phyloP scores from a whole-genome alignment of 1,284 basidiomycete species.

The Boletus calvinii region DNA sequence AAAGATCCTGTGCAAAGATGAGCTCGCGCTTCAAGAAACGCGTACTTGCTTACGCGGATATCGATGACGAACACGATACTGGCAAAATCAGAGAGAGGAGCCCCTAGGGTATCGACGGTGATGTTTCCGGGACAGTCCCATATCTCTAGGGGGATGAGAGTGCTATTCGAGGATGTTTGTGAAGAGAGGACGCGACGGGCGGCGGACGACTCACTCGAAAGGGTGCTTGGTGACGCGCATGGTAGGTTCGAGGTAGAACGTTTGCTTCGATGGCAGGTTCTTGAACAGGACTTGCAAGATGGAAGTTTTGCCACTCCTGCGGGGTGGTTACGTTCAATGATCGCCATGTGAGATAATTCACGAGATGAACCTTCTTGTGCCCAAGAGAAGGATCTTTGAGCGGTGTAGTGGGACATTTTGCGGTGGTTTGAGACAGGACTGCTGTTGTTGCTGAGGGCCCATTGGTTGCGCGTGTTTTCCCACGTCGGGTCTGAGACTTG shows the following conservation, averaged over 20 bases:
- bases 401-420: slow-evolving; percentile 32
- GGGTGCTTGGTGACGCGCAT: slow-evolving; percentile 72
- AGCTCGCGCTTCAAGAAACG: neutral
- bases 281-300: slow-evolving; percentile 92
- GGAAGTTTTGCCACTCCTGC: slow-evolving; percentile 90
- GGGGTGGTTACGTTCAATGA: slow-evolving; percentile 3
- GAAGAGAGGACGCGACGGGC: neutral
- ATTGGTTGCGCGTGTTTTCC: slow-evolving; percentile 4
- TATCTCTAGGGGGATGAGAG: slow-evolving; percentile 89
- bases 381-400: slow-evolving; percentile 77
- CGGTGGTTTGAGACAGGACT: slow-evolving; percentile 13
- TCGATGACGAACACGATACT: slow-evolving; percentile 95
- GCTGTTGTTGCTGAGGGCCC: slow-evolving; percentile 13
- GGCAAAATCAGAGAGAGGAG: slow-evolving; percentile 71
- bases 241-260: slow-evolving; percentile 90
- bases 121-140: slow-evolving; percentile 94
- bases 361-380: slow-evolving; percentile 66
- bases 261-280: slow-evolving; percentile 79
- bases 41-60: slow-evolving; percentile 66
- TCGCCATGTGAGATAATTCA: slow-evolving; percentile 1
- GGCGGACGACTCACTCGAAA: slow-evolving; percentile 70
- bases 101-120: slow-evolving; percentile 72
- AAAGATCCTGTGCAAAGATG: slow-evolving; percentile 50
- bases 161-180: slow-evolving; percentile 48
- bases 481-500: neutral